Evolutionary conservation across 768 basidiomycete species (phyloP), one percentile per base, ranked within the genome.

Genomic region (Chalciporus chontae): DNA sequence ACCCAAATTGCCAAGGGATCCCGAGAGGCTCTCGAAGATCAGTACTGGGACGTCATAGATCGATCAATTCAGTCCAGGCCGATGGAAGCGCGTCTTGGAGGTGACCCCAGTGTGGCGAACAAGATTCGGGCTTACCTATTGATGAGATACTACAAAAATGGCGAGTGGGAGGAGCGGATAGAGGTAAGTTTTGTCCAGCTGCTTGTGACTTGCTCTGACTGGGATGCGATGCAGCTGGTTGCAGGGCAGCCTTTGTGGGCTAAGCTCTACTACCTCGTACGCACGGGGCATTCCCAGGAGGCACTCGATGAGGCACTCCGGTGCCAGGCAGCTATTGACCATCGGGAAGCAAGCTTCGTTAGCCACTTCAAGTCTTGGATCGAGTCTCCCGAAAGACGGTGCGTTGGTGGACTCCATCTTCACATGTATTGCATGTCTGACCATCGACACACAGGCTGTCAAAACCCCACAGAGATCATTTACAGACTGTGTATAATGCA

Each of bases 221-320:
- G 57, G 27, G 23, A 13, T 18, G 40, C 29, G 7, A 55, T n/a
- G 19, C 50, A 94, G 89, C 72, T 93, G 51, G 82, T 95, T 19
- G 84, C 87, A 48, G 88, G 89, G 9, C 86, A 88, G 59, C 91
- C 94, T 1, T 58, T 98, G 11, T 99, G 94, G 93, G 95, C 94
- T 9, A 85, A 90, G 50, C 64, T 94, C n/a, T 97, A 90, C 70
- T 94, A 87, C 71, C 79, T 99, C 14, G 76, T 99, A 9, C 83
- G 95, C 21, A 87, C 87, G 1, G 95, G 95, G 0, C 85, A 94
- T 64, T 64, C 75, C 6, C 74, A 80, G 34, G 94, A 97, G 52
- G 93, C 94, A 0, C 71, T 95, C 23, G 78, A 80, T 6, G 86
- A 94, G 53, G 85, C 90, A 0, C 52, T 81, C 13, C 77, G 79